Base-by-base conservation (phyloP, 2,329 filamentous ascomycete species). In the Tolypocladium guangdongense region DNA sequence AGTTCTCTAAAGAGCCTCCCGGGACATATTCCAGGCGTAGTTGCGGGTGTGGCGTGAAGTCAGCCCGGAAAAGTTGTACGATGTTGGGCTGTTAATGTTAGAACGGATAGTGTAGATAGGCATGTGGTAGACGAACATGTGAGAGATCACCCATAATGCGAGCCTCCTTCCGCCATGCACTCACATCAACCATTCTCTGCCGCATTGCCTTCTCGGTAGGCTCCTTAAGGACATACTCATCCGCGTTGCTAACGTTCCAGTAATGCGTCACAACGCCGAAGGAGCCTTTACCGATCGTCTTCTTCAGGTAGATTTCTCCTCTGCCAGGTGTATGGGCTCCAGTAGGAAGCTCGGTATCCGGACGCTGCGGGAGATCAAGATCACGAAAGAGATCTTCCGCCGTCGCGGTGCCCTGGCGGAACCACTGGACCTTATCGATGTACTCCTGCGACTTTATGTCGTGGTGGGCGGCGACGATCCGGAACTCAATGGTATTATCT, bases 181-280 rank as follows among this genome's bases (percentile, higher is more conserved):
- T 12, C 1, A 32, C 4, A n/a, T 55, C 47, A n/a, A 54, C n/a
- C 22, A 35, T 48, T n/a, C 20, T 49, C 16, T 12, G 8, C 5
- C 22, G 22, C 0, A 45, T 27, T 3, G 54, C 48, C 18, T 51
- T 49, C 7, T 7, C 32, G 14, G 45, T 43, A 52, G 60, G 59
- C 53, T 57, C 37, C 50, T 65, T 65, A 4, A 58, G 30, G 16
- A 53, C 62, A 54, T 54, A 52, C 39, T 57, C 54, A 12, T 50
- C 33, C 22, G 54, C 57, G 22, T 46, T 56, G 49, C 59, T 62
- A 46, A 62, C 60, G 46, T 63, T 56, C 58, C 57, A 62, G 18
- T 43, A 12, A 57, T 55, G 50, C 11, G 47, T 56, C 38, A 60
- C 60, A 43, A 55, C 20, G 5, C 56, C 59, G 49, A 56, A 62